Conservation (phyloP, 164 flowering plant genomes). For the Cinnamomum micranthum region DNA sequence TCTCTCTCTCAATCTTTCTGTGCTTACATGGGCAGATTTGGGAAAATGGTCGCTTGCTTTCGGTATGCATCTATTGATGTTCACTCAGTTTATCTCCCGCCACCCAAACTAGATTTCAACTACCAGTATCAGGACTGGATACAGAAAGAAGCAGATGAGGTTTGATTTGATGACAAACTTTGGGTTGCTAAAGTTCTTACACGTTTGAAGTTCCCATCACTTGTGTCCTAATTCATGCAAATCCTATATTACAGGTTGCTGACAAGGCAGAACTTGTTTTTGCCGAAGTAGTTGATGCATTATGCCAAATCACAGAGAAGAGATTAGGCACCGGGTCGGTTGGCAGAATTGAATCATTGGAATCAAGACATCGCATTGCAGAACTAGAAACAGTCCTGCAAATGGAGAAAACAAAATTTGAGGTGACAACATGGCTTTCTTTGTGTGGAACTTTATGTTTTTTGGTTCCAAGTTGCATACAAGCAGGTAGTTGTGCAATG, state of each 20-base stretch:
- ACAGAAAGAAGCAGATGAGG: conserved; percentile 77
- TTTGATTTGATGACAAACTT: neutral
- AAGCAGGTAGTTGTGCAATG: too few relatives aligned
- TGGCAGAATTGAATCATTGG: conserved; percentile 29
- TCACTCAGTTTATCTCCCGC: conserved; percentile 89
- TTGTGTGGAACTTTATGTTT: neutral
- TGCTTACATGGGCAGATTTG: conserved; percentile 60
- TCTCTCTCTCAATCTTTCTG: neutral
- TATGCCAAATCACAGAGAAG: conserved; percentile 54
- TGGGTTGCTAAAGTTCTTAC: neutral
- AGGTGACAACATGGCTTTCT: conserved; percentile 40
- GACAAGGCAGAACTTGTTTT: conserved; percentile 66
- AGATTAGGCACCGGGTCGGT: conserved; percentile 20
- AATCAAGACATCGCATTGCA: conserved; percentile 46
- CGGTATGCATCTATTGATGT: conserved; percentile 96
- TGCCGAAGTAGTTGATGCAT: conserved; percentile 68
- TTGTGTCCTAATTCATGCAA: conserved; percentile 15
- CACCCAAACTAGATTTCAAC: conserved; percentile 71
- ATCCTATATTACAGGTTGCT: conserved; percentile 48
- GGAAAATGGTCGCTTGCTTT: conserved; percentile 97
- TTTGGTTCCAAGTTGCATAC: neutral
- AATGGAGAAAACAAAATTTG: conserved; percentile 79
- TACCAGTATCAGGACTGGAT: conserved; percentile 81
- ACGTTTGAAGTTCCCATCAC: neutral
- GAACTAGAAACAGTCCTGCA: conserved; percentile 66